phyloP scores from a whole-genome alignment of 2,329 filamentous ascomycete genomes.

The Aspergillus alliaceus region DNA sequence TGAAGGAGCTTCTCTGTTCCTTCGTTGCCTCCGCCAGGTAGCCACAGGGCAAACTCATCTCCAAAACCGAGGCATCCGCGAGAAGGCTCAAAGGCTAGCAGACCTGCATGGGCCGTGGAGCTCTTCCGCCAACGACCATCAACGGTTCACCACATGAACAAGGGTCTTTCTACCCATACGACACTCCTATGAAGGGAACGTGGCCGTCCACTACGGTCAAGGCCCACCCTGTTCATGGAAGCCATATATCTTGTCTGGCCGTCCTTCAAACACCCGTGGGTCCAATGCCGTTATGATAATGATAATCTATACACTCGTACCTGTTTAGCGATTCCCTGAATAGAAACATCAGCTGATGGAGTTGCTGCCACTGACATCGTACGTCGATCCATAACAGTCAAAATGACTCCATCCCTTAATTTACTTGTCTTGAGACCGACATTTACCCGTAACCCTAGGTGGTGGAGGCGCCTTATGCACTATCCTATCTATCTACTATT shows the following conservation, averaged over 20 bases:
- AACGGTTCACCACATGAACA: background rate
- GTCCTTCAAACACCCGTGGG: background rate
- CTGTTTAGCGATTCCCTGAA: background rate
- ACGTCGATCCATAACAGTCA: background rate
- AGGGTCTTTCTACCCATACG: background rate
- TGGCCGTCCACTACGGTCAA: background rate
- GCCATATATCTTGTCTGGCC: background rate
- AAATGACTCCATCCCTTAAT: background rate
- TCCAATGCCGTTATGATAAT: background rate
- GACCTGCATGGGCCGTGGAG: background rate
- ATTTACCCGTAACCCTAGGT: background rate
- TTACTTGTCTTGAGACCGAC: background rate
- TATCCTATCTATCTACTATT: background rate
- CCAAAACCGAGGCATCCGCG: background rate
- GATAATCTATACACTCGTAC: background rate
- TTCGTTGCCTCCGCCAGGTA: background rate
- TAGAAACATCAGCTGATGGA: background rate
- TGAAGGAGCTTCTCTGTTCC: constrained; percentile 14
- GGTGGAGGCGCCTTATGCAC: background rate
- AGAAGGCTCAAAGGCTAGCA: background rate
- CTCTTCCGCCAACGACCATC: background rate
- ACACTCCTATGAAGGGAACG: background rate
- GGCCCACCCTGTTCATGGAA: background rate
- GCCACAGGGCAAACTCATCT: background rate
- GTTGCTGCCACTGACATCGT: background rate